A percentile compares a stretch with the other conserved stretches of the same genome.
Evolutionary conservation across 2,329 filamentous ascomycete genomes (phyloP).

Genomic region (Nemania abortiva): DNA sequence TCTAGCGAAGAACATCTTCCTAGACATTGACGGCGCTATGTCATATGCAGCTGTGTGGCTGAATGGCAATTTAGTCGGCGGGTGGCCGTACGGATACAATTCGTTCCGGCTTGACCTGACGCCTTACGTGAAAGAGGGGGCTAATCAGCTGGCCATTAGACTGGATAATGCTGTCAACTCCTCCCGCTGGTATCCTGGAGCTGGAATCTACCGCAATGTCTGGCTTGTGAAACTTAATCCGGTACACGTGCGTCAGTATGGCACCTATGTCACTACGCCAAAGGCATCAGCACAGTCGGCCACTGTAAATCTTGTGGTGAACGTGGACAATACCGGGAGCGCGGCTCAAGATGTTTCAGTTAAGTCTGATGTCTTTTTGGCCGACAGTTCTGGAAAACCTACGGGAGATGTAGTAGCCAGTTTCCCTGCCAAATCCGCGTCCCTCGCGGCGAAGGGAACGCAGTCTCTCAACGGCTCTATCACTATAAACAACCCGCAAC

Average conservation of each 20-base stretch:
- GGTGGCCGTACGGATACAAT: conserved; percentile 65
- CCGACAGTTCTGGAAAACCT: conserved; percentile 50
- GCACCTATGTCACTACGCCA: conserved; percentile 62
- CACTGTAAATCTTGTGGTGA: conserved; percentile 57
- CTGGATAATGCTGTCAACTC: conserved; percentile 62
- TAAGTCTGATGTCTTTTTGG: conserved; percentile 55
- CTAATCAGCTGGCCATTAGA: conserved; percentile 62
- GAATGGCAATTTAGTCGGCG: conserved; percentile 62
- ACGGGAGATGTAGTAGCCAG: conserved; percentile 51
- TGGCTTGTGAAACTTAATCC: conserved; percentile 64
- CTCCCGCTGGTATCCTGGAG: conserved; percentile 67
- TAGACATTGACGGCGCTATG: conserved; percentile 63
- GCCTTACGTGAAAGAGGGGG: conserved; percentile 53
- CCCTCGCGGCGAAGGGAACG: conserved; percentile 51
- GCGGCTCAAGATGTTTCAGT: conserved; percentile 53
- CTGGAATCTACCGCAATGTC: conserved; percentile 65
- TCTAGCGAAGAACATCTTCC: conserved; percentile 41
- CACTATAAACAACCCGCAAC: conserved; percentile 54
- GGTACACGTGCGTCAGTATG: conserved; percentile 62
- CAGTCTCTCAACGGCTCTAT: conserved; percentile 52
- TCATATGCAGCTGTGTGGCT: conserved; percentile 65
- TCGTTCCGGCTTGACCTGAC: conserved; percentile 65
- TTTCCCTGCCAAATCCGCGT: conserved; percentile 51
- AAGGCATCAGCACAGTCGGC: conserved; percentile 60
- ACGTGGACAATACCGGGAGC: conserved; percentile 59